Percentiles rank a stretch among this genome's conserved stretches.
These are phyloP conservation scores for Pseudogymnoascus sp. DNA, from an alignment of 2,329 filamentous ascomycete species.

Conservation along the genomic window DNA sequence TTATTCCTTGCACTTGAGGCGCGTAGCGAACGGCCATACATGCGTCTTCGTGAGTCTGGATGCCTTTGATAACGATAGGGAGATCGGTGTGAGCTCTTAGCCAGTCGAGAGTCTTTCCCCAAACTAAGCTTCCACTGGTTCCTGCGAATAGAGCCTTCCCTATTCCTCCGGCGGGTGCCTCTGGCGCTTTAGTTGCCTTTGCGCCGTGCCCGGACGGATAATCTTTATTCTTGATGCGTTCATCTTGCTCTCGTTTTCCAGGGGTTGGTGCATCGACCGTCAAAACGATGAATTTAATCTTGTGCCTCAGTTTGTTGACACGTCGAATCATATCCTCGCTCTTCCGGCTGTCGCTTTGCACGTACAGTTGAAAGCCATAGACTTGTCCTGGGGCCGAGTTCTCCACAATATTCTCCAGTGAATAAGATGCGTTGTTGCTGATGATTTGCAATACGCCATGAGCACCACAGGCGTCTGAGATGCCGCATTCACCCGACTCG, in stretches of 20 bases:
- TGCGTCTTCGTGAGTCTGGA: constrained; percentile 61
- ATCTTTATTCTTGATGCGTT: constrained; percentile 41
- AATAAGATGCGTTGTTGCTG: constrained; percentile 55
- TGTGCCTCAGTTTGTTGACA: constrained; percentile 34
- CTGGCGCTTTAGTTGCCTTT: constrained; percentile 40
- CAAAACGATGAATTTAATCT: constrained; percentile 48
- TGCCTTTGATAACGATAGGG: constrained; percentile 60
- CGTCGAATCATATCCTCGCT: constrained; percentile 44
- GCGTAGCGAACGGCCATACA: constrained; percentile 51
- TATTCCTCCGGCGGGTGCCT: constrained; percentile 35
- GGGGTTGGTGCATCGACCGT: constrained; percentile 53
- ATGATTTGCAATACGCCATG: constrained; percentile 54
- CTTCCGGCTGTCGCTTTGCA: constrained; percentile 48
- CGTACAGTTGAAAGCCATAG: constrained; percentile 57
- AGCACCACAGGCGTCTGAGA: constrained; percentile 45
- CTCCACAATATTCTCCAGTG: constrained; percentile 44
- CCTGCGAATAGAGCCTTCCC: constrained; percentile 52
- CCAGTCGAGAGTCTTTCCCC: constrained; percentile 62
- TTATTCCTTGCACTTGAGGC: constrained; percentile 41
- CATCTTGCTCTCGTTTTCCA: constrained; percentile 47
- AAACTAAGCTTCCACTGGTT: constrained; percentile 48
- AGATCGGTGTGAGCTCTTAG: constrained; percentile 50
- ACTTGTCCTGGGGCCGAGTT: constrained; percentile 22
- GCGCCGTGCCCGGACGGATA: constrained; percentile 45
- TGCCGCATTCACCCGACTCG: constrained; percentile 53